A percentile compares a stretch with the other conserved stretches of the same genome.
Evolutionary conservation across 2,329 filamentous ascomycete species (phyloP).

Genomic region (Colletotrichum sp.): DNA sequence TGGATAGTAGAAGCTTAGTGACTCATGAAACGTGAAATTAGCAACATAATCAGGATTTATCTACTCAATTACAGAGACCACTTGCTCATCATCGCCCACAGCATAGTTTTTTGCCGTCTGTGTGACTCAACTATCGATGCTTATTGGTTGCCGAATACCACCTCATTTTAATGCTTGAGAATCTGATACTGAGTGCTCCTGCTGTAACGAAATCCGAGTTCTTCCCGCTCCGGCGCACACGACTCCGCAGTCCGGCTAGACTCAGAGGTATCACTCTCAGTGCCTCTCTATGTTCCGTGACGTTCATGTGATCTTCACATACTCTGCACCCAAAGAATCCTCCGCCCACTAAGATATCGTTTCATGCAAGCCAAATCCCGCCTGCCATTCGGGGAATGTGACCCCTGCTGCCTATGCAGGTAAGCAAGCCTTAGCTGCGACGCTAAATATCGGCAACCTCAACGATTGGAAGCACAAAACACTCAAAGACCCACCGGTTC

Average conservation of each 20-base stretch:
- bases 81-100: background rate
- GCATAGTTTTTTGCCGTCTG: background rate
- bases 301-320: background rate
- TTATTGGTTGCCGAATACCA: background rate
- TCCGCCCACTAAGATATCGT: background rate
- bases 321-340: background rate
- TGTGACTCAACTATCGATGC: background rate
- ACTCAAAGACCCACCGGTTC: background rate
- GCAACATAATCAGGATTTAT: background rate
- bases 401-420: background rate
- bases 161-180: rapidly evolving
- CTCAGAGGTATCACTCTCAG: background rate
- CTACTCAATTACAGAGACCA: background rate
- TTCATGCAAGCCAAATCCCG: background rate
- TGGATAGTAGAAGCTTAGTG: background rate
- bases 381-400: background rate
- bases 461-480: background rate
- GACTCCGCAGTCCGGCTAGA: background rate
- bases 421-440: background rate
- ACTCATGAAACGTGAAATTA: background rate
- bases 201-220: background rate
- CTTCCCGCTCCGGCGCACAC: background rate
- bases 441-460: background rate
- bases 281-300: background rate
- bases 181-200: background rate